Evolutionary conservation across 495 filamentous ascomycete species (phyloP), one percentile per base, ranked within the genome.

Genomic region (Hypomontagnella submonticulosa): DNA sequence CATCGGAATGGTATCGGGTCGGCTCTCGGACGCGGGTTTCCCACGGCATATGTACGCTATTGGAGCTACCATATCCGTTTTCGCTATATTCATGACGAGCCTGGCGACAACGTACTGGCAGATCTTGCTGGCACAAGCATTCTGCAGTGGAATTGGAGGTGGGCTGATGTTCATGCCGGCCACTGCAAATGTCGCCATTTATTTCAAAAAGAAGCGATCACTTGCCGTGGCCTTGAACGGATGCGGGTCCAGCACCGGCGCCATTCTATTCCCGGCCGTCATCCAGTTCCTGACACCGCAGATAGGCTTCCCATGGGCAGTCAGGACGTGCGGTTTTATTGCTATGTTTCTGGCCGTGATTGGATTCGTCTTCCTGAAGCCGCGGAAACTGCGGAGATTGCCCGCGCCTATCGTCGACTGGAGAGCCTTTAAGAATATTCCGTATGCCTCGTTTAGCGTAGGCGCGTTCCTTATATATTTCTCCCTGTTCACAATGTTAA

Each of bases 231-330:
- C 76, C n/a, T 50, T 78, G 1, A 66, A 74, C 32, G 78, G 76
- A 3, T 76, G 71, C n/a, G 79, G 79, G 8, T 78, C 76, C 3
- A 74, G 76, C 7, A 52, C 75, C 0, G 78, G 78, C 0, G 76
- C 74, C 52, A 72, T 80, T 8, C 47, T 78, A n/a, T 80, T 78
- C 49, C 75, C 79, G 2, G 67, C 76, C 3, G 57, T 71, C 4
- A 62, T 80, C 19, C 77, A 79, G 57, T 78, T 78, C 44, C 61
- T 80, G 6, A 79, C 72, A 7, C 77, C 77, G 3, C 43, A 54
- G 41, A 37, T 80, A n/a, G 79, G 79, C 1, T 81, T 81, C 30
- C 59, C 73, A 7, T 81, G 79, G 79, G 71, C 79, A 10, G 76
- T 80, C n/a, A 44, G 79, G 18, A 69, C 71, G 20, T 71, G 71